Evolutionary conservation across 2,329 filamentous ascomycete species (phyloP).

Genomic region (Trichophyton schoenleinii): DNA sequence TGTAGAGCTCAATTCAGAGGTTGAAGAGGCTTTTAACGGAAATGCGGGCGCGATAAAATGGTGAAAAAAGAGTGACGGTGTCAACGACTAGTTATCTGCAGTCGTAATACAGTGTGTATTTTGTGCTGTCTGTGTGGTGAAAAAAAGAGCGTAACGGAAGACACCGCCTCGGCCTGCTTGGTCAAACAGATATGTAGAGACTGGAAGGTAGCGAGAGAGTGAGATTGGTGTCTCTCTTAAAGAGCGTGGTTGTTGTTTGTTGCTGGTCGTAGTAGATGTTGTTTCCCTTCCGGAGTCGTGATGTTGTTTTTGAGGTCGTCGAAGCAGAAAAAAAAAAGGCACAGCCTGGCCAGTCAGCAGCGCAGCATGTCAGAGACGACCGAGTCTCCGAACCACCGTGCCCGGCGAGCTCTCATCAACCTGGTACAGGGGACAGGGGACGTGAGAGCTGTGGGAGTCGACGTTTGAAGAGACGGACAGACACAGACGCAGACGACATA

Average conservation of each 20-base stretch:
- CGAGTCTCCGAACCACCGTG: neutral
- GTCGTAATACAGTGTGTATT: neutral
- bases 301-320: neutral
- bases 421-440: neutral
- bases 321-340: neutral
- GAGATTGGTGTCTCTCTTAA: too few species aligned
- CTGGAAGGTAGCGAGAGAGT: too few species aligned
- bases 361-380: neutral
- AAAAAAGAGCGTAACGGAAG: too few species aligned
- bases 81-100: too few species aligned
- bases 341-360: neutral
- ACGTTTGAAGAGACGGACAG: neutral
- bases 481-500: neutral
- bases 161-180: too few species aligned
- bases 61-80: neutral
- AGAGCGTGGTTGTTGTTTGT: too few species aligned
- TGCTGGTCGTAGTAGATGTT: neutral
- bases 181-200: too few species aligned
- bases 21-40: neutral
- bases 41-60: neutral
- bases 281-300: neutral
- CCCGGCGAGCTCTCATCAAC: neutral
- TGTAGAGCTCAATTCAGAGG: neutral
- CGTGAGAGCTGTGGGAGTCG: neutral
- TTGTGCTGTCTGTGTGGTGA: too few species aligned